phyloP scores from a whole-genome alignment of 257 asterid species.

The Solanum lycopersicoides region DNA sequence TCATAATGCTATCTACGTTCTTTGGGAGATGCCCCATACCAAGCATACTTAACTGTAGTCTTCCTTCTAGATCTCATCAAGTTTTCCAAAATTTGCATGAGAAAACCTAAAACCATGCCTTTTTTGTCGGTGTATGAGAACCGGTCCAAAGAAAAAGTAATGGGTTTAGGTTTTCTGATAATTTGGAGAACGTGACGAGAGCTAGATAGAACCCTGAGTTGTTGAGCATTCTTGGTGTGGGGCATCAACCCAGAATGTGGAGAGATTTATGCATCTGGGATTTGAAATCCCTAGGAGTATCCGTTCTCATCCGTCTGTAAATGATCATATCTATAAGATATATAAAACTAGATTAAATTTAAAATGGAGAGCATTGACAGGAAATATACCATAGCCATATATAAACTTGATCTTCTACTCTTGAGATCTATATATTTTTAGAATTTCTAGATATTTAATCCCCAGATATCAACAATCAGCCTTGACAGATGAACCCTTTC shows the following conservation, averaged over 20 bases:
- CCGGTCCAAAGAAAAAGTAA: not conserved
- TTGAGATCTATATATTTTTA: no score
- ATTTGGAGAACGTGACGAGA: not conserved
- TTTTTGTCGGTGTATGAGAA: not conserved
- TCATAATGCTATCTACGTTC: not conserved
- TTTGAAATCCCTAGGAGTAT: no score
- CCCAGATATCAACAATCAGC: no score
- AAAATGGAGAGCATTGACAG: no score
- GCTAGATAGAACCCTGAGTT: not conserved
- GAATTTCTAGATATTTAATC: no score
- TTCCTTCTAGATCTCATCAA: not conserved
- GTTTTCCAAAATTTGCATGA: not conserved
- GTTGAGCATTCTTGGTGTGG: not conserved
- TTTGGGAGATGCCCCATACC: not conserved
- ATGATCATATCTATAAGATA: no score
- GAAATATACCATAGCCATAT: not conserved
- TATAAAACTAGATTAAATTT: no score
- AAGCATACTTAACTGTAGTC: not conserved
- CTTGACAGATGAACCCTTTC: not conserved
- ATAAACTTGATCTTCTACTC: no score
- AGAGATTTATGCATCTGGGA: not conserved
- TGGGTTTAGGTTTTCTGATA: not conserved
- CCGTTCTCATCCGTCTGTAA: no score
- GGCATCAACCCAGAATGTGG: not conserved
- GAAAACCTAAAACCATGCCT: not conserved